Evolutionary conservation across 768 basidiomycete species (phyloP).

Genomic region (Hygrocybe coccinea): DNA sequence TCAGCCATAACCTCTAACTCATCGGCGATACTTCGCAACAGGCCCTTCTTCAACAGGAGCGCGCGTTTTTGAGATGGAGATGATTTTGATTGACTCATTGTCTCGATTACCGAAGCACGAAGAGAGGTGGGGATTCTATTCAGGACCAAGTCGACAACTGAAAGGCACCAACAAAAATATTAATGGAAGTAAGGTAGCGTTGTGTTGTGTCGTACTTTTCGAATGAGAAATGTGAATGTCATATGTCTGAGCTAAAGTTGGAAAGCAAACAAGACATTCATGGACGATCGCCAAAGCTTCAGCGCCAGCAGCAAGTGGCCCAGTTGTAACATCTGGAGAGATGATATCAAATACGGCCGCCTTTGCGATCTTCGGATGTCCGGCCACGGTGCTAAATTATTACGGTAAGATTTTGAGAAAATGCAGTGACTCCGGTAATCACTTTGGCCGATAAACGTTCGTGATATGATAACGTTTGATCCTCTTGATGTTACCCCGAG

Average conservation of each 20-base stretch:
- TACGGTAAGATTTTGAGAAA: constrained; percentile 5
- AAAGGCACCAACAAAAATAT: constrained; percentile 1
- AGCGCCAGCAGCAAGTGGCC: constrained; percentile 65
- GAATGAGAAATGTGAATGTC: constrained; percentile 80
- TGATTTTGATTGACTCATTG: constrained; percentile 62
- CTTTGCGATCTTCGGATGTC: constrained; percentile 68
- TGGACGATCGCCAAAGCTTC: constrained; percentile 69
- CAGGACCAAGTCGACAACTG: constrained; percentile 66
- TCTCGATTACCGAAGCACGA: constrained; percentile 55
- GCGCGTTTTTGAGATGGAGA: constrained; percentile 65
- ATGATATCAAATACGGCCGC: constrained; percentile 83
- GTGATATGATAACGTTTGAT: constrained; percentile 83
- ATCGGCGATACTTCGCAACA: constrained; percentile 62
- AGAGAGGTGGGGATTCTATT: constrained; percentile 55
- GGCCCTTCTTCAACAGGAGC: constrained; percentile 61
- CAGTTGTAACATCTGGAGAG: constrained; percentile 60
- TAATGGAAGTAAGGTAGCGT: neutral
- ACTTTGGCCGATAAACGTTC: constrained; percentile 69
- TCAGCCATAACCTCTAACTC: constrained; percentile 70
- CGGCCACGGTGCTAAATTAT: constrained; percentile 50
- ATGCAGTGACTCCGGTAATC: constrained; percentile 12
- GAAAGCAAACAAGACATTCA: constrained; percentile 66
- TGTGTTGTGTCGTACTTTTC: constrained; percentile 46
- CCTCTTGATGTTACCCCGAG: constrained; percentile 53
- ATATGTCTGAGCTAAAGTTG: constrained; percentile 59